phyloP scores from a whole-genome alignment of 2,329 filamentous ascomycete genomes.

The Botryosphaeria dothidea region DNA sequence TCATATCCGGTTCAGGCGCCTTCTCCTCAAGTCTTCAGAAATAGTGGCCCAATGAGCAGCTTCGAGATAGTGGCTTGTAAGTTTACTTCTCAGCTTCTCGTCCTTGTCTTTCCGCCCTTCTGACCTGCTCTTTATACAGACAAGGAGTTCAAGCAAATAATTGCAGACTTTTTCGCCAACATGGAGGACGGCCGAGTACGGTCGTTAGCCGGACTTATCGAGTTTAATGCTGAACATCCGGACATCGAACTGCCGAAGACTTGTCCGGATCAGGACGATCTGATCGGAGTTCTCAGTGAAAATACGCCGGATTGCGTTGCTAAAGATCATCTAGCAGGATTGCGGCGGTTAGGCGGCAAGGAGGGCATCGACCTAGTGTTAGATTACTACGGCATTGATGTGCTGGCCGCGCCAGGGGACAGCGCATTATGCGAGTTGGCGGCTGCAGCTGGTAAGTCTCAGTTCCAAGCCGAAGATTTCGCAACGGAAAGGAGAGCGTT shows the following conservation, averaged over 20 bases:
- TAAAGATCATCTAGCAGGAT: conserved; percentile 30
- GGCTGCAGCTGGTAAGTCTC: conserved; percentile 29
- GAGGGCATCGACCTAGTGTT: conserved; percentile 37
- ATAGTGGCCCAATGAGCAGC: conserved; percentile 32
- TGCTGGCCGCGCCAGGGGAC: conserved; percentile 37
- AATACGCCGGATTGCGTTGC: conserved; percentile 17
- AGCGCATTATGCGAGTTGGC: conserved; percentile 36
- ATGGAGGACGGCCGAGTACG: conserved; percentile 34
- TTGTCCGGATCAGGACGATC: conserved; percentile 37
- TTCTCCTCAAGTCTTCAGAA: conserved; percentile 31
- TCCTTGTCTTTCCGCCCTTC: neutral
- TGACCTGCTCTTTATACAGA: conserved; percentile 22
- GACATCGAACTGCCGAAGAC: conserved; percentile 33
- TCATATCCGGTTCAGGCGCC: conserved; percentile 36
- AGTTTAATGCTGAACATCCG: conserved; percentile 39
- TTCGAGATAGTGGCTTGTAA: conserved; percentile 40
- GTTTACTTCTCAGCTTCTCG: conserved; percentile 8
- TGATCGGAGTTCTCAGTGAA: conserved; percentile 34
- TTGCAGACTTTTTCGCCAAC: conserved; percentile 36
- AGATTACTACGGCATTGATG: conserved; percentile 30
- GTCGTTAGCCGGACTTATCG: conserved; percentile 39
- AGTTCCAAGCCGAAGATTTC: neutral
- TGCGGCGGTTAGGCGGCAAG: conserved; percentile 31
- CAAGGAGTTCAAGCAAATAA: conserved; percentile 36
- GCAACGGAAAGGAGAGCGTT: too few species aligned